Evolutionary conservation across 2,329 filamentous ascomycete species (phyloP).

Genomic region (Pseudogymnoascus sp.): DNA sequence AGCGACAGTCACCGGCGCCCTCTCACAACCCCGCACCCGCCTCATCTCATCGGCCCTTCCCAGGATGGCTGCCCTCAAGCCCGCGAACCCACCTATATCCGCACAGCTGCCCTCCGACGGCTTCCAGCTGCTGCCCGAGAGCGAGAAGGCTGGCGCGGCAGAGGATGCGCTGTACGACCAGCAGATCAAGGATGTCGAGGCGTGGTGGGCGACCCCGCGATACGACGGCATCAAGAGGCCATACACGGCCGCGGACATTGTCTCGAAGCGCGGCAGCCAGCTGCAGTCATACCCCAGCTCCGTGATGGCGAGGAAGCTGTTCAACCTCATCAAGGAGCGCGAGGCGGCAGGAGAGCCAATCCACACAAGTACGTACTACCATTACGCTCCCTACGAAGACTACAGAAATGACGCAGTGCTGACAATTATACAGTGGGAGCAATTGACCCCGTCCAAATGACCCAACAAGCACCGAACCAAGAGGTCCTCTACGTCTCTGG

Average conservation of each 20-base stretch:
- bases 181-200: slow-evolving; percentile 76
- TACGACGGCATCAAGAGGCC: slow-evolving; percentile 86
- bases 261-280: slow-evolving; percentile 84
- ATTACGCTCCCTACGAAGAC: slow-evolving; percentile 7
- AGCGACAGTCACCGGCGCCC: slow-evolving; percentile 15
- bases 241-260: slow-evolving; percentile 84
- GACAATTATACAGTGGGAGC: slow-evolving; percentile 64
- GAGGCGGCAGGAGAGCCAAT: slow-evolving; percentile 76
- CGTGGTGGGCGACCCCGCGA: slow-evolving; percentile 83
- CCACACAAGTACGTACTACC: slow-evolving; percentile 66
- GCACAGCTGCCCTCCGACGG: slow-evolving; percentile 50
- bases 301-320: slow-evolving; percentile 90
- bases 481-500: slow-evolving; percentile 94
- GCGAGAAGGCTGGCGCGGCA: slow-evolving; percentile 66
- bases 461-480: slow-evolving; percentile 91
- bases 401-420: slow-evolving; percentile 10
- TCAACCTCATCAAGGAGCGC: slow-evolving; percentile 76
- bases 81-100: slow-evolving; percentile 24
- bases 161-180: slow-evolving; percentile 82
- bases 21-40: slow-evolving; percentile 13
- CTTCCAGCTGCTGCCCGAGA: slow-evolving; percentile 77
- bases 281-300: slow-evolving; percentile 87
- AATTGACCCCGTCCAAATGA: slow-evolving; percentile 99
- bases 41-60: slow-evolving; percentile 19
- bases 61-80: slow-evolving; percentile 22